phyloP scores from a whole-genome alignment of 2,329 filamentous ascomycete species.

The Scedosporium apiospermum region DNA sequence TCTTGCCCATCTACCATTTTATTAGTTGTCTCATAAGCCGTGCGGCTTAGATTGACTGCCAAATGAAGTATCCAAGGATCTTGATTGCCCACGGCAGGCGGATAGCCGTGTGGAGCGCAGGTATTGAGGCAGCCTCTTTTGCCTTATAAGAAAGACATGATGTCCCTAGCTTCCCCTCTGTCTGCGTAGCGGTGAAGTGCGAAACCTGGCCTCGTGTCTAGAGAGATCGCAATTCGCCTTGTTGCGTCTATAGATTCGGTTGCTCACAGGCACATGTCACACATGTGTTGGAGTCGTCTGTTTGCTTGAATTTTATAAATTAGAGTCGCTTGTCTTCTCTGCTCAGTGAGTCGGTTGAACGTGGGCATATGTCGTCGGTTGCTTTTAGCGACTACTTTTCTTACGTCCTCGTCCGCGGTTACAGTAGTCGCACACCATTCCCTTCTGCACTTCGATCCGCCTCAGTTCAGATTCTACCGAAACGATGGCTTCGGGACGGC shows the following conservation, averaged over 20 bases:
- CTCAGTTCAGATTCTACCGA: slow-evolving; percentile 30
- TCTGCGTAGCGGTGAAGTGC: background rate
- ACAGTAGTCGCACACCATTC: too few species aligned
- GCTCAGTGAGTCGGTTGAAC: too few species aligned
- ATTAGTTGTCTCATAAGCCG: background rate
- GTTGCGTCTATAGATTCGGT: background rate
- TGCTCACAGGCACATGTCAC: background rate
- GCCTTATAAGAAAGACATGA: background rate
- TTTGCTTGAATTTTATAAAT: too few species aligned
- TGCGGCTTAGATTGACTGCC: background rate
- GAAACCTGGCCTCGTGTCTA: background rate
- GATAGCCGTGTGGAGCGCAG: slow-evolving; percentile 57
- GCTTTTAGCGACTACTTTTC: too few species aligned
- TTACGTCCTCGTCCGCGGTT: too few species aligned
- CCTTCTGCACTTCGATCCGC: background rate
- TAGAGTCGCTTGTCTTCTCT: too few species aligned
- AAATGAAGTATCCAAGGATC: background rate
- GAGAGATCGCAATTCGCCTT: background rate
- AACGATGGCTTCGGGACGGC: background rate
- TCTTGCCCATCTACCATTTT: background rate
- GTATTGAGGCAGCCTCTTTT: background rate
- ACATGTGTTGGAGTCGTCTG: too few species aligned
- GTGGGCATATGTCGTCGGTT: too few species aligned
- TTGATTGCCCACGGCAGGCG: slow-evolving; percentile 41
- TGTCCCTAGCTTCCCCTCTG: background rate